phyloP scores from a whole-genome alignment of 1,139 yeast genomes.

The Nakaseomyces kungkrabaensis region DNA sequence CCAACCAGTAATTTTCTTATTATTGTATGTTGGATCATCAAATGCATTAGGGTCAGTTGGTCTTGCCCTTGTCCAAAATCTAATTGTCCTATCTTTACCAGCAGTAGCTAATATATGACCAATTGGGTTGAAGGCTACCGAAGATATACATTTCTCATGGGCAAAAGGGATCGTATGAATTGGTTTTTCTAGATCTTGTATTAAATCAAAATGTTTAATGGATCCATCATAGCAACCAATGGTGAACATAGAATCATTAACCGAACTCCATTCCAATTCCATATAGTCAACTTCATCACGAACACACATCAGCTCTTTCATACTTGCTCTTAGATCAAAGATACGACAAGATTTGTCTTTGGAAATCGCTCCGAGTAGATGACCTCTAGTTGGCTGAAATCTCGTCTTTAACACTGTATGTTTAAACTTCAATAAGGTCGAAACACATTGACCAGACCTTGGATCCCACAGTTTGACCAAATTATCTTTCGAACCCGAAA shows the following conservation, averaged over 20 bases:
- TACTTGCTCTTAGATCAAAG: conserved; percentile 71
- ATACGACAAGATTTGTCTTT: conserved; percentile 83
- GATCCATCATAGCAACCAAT: conserved; percentile 90
- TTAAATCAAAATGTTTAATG: conserved; percentile 63
- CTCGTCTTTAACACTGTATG: conserved; percentile 80
- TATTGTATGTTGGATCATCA: conserved; percentile 70
- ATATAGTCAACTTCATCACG: conserved; percentile 82
- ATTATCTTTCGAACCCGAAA: conserved; percentile 88
- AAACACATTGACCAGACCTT: conserved; percentile 56
- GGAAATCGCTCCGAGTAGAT: conserved; percentile 76
- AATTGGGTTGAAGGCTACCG: conserved; percentile 84
- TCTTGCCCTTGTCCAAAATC: conserved; percentile 90
- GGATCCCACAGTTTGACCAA: conserved; percentile 95
- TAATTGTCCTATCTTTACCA: conserved; percentile 85
- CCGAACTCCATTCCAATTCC: conserved; percentile 86
- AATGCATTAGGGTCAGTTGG: conserved; percentile 83
- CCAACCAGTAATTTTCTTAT: conserved; percentile 66
- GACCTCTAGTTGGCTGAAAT: conserved; percentile 49
- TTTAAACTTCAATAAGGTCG: conserved; percentile 84
- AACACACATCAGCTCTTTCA: conserved; percentile 62
- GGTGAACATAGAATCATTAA: conserved; percentile 67
- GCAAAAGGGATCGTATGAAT: conserved; percentile 75
- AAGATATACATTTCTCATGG: conserved; percentile 86
- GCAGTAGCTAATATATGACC: conserved; percentile 91
- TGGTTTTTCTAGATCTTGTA: conserved; percentile 40